These are phyloP conservation scores for Trichoderma aggressivum DNA, from an alignment of 2,329 filamentous ascomycete genomes.

Conservation along the genomic window DNA sequence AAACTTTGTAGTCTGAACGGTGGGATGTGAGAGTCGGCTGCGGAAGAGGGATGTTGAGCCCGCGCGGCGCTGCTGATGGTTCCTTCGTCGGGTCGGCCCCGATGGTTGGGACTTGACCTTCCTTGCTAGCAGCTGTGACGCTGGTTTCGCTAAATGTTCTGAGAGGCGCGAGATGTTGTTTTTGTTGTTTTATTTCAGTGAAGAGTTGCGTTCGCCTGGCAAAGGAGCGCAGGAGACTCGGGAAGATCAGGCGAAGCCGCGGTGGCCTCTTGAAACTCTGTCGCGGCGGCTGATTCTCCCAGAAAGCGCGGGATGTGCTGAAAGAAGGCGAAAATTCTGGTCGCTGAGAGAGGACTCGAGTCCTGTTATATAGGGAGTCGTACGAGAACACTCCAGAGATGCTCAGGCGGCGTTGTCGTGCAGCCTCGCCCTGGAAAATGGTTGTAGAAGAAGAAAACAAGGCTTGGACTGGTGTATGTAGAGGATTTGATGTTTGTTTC, in stretches of 20 bases:
- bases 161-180: neutral
- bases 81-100: neutral
- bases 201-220: neutral
- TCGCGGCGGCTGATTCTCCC: neutral
- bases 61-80: neutral
- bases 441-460: constrained; percentile 2
- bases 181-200: neutral
- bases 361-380: neutral
- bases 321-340: neutral
- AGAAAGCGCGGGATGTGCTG: neutral
- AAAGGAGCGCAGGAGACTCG: neutral
- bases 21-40: neutral
- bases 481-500: constrained; percentile 16
- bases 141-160: neutral
- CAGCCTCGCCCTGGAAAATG: neutral
- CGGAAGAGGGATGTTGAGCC: neutral
- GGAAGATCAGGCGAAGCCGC: neutral
- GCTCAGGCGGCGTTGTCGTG: neutral
- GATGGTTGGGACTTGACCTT: neutral
- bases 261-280: neutral
- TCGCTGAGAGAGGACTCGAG: neutral
- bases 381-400: neutral
- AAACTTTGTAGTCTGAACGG: neutral
- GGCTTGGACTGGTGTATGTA: constrained; percentile 2
- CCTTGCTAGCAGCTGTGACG: neutral